These are phyloP conservation scores for Teratosphaeria destructans DNA, from an alignment of 2,329 filamentous ascomycete genomes.

Conservation along the genomic window DNA sequence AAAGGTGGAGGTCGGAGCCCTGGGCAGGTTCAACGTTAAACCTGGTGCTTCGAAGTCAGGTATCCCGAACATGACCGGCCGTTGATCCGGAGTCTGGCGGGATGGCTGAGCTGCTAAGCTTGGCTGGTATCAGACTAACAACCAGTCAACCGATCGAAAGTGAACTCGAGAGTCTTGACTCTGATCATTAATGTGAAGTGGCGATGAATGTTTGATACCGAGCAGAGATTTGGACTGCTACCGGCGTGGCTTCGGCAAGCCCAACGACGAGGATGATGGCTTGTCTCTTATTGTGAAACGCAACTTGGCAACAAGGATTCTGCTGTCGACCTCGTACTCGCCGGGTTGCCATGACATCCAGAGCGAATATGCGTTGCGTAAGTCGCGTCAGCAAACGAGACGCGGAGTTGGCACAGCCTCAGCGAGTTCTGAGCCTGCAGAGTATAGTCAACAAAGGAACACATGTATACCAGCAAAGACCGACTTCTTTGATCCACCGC, in stretches of 20 bases:
- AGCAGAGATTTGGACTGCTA: background rate
- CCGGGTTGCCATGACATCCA: no score
- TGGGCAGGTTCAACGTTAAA: background rate
- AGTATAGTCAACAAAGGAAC: no score
- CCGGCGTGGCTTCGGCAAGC: background rate
- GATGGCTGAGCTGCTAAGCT: background rate
- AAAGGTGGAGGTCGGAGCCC: background rate
- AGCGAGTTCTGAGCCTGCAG: no score
- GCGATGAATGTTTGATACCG: background rate
- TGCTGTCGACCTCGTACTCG: background rate
- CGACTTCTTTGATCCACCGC: no score
- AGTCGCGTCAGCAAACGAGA: no score
- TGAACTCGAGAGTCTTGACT: background rate
- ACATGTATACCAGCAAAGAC: no score
- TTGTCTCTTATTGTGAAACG: background rate
- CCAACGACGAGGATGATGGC: background rate
- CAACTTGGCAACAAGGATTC: background rate
- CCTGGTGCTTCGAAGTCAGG: background rate
- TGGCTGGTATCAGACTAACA: no score
- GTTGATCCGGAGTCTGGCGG: background rate
- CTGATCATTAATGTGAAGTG: background rate
- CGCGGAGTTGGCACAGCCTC: no score
- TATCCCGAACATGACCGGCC: background rate
- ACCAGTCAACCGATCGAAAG: no score
- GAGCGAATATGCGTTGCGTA: no score